Evolutionary conservation across 768 basidiomycete species (phyloP).

Genomic region (Mycena crocata): DNA sequence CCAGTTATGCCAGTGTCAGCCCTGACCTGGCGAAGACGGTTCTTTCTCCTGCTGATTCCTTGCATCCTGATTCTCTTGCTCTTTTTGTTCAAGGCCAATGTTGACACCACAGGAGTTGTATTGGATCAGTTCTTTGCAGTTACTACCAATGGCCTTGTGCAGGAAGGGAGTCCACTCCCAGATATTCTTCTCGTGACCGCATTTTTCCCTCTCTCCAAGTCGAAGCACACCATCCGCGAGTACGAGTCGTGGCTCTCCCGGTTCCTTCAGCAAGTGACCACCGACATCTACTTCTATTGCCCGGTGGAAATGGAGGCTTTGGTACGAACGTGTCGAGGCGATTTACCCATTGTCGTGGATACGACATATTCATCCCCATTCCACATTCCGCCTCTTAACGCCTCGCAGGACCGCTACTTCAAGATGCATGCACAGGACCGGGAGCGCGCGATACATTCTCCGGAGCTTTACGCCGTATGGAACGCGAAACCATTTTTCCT

Average conservation of each 20-base stretch:
- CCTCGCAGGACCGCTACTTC: constrained; percentile 47
- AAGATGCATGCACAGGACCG: constrained; percentile 59
- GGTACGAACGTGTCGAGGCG: constrained; percentile 46
- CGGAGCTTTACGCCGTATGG: constrained; percentile 68
- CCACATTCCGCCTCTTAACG: constrained; percentile 57
- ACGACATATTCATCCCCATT: constrained; percentile 59
- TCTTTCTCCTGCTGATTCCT: constrained; percentile 24
- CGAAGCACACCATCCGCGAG: constrained; percentile 60
- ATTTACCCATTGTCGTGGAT: constrained; percentile 54
- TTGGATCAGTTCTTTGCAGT: not conserved
- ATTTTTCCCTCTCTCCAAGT: constrained; percentile 61
- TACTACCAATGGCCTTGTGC: not conserved
- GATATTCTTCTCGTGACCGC: constrained; percentile 65
- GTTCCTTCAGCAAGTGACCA: constrained; percentile 57
- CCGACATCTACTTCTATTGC: constrained; percentile 68
- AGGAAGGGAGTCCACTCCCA: not conserved
- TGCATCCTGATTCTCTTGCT: constrained; percentile 12
- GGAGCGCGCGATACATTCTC: constrained; percentile 54
- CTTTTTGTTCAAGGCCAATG: constrained; percentile 3
- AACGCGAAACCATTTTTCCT: constrained; percentile 66
- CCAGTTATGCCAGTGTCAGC: not conserved
- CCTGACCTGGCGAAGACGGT: constrained; percentile 21
- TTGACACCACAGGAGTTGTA: not conserved
- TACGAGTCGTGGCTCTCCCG: constrained; percentile 57
- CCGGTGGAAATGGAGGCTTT: constrained; percentile 50